These are phyloP conservation scores for Xylaria sp. DNA, from an alignment of 2,329 filamentous ascomycete species.

Conservation along the genomic window DNA sequence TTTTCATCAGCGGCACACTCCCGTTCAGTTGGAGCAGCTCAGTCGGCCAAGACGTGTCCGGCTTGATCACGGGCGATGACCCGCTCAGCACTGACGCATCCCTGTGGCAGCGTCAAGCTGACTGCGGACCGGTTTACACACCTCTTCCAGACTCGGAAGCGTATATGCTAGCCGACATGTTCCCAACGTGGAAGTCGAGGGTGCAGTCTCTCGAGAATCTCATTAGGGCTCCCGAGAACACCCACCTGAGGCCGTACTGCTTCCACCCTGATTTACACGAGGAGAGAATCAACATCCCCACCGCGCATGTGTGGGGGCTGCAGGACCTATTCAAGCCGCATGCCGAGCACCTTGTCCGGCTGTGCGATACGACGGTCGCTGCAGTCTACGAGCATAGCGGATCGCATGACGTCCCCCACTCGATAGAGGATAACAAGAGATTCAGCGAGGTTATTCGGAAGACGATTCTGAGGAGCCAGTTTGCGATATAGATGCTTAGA, in stretches of 20 bases:
- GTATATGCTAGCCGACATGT: conserved; percentile 21
- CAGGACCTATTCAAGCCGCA: conserved; percentile 24
- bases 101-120: conserved; percentile 9
- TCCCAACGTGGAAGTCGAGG: conserved; percentile 21
- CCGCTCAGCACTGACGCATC: conserved; percentile 20
- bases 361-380: conserved; percentile 16
- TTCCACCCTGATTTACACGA: conserved; percentile 21
- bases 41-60: conserved; percentile 18
- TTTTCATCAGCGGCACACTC: conserved; percentile 21
- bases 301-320: conserved; percentile 21
- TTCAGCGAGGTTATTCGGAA: conserved; percentile 22
- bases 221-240: conserved; percentile 14
- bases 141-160: conserved; percentile 15
- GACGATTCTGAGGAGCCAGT: conserved; percentile 16
- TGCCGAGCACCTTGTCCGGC: conserved; percentile 21
- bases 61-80: conserved; percentile 18
- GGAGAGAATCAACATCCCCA: conserved; percentile 21
- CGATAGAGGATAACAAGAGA: conserved; percentile 22
- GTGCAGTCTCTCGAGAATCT: conserved; percentile 9
- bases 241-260: conserved; percentile 15
- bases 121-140: background rate
- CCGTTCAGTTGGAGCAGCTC: conserved; percentile 20
- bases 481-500: conserved; percentile 13
- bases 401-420: conserved; percentile 3
- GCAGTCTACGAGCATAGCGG: conserved; percentile 20